A percentile compares a stretch with the other conserved stretches of the same genome.
phyloP scores from a whole-genome alignment of 305 asterid genomes.

The Rubia tinctorum region DNA sequence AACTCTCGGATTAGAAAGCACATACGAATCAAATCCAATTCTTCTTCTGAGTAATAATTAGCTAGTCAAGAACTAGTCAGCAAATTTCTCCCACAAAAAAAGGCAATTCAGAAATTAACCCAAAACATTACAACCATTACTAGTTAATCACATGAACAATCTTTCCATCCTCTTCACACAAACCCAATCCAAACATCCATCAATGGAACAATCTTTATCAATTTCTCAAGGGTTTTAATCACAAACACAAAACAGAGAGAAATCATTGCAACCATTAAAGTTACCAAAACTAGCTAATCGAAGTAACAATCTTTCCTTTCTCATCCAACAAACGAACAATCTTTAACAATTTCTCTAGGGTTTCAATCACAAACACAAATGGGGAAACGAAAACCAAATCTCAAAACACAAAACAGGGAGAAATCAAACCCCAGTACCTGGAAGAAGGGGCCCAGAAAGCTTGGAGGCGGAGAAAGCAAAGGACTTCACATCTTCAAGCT shows the following conservation, averaged over 20 bases:
- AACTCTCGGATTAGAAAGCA: not conserved
- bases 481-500: slow-evolving; percentile 39
- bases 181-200: not conserved
- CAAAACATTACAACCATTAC: not conserved
- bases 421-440: slow-evolving; percentile 22
- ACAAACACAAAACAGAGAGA: too few species aligned
- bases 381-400: not conserved
- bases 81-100: not conserved
- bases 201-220: not conserved
- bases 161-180: not conserved
- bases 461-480: slow-evolving; percentile 52
- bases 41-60: not conserved
- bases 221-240: not conserved
- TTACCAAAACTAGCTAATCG: not conserved
- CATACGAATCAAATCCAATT: not conserved
- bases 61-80: not conserved
- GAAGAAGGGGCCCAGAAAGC: slow-evolving; percentile 13
- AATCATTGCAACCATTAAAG: not conserved
- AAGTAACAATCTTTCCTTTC: not conserved
- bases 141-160: not conserved
- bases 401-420: not conserved
- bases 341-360: not conserved
- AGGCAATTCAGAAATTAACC: not conserved
- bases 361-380: too few species aligned
- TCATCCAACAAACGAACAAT: not conserved